Base-by-base conservation (phyloP, 371 early-diverging fungal genomes). In the Mycotypha africana region DNA sequence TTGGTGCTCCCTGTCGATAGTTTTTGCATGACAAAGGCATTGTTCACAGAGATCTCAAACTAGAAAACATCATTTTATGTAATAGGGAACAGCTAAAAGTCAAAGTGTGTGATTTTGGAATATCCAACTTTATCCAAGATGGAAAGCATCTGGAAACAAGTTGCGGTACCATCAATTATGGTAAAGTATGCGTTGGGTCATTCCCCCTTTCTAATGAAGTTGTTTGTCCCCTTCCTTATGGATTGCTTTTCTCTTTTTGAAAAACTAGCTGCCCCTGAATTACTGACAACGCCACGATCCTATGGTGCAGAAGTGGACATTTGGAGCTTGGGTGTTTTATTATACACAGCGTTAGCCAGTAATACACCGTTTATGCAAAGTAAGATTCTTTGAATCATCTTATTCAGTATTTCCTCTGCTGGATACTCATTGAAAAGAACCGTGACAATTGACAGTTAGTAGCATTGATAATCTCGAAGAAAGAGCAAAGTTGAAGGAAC, bases 311-410 rank as follows among this genome's bases (percentile, higher is more conserved):
- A 91, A 10, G 97, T 95, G 3, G 99, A 99, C 67, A 91, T 94
- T 89, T 99, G 96, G 93, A 92, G 97, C 5, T 70, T 99, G 19
- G 99, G 99, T 12, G 84, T 99, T 23, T 70, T 99, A 34, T 81
- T 99, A 14, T 99, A 88, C 59, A 95, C 97, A 67, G 86, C 91
- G 70, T 60, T 87, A 43, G 82, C 80, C 12, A 95, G 93, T 15
- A 89, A 88, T 62, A 93, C 94, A 22, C 96, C 96, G 38, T 95
- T 93, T 74, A 88, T n/a, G 4, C 48, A 48, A 33, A 33, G 38
- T 50, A 30, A 14, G 24, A 17, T 8, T 9, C 2, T 14, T 23
- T 44, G 34, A 28, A 14, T 28, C 5, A 14, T 17, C 26, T 17
- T 42, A 30, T 31, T 8, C 2, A 42, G n/a, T n/a, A n/a, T n/a